These are phyloP conservation scores for Piper longum DNA, from an alignment of 164 flowering plant species.

Conservation along the genomic window DNA sequence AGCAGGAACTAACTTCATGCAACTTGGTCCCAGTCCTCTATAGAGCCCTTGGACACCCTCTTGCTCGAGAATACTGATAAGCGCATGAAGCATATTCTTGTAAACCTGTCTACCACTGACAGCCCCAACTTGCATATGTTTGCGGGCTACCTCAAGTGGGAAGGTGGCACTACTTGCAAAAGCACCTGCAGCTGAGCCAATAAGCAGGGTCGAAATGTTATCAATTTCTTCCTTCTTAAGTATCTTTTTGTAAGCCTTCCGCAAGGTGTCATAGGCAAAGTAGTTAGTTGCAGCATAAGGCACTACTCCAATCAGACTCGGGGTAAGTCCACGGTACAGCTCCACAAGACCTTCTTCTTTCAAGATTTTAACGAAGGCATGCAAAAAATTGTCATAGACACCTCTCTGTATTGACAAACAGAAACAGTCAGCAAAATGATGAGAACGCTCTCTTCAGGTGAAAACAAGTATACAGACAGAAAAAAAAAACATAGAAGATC, in stretches of 20 bases:
- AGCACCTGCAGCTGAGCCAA: slow-evolving; percentile 76
- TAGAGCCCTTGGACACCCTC: slow-evolving; percentile 63
- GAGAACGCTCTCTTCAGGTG: background rate
- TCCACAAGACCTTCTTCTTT: slow-evolving; percentile 72
- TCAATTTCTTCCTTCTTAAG: slow-evolving; percentile 43
- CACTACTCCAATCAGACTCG: slow-evolving; percentile 84
- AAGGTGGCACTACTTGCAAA: slow-evolving; percentile 67
- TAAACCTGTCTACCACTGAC: slow-evolving; percentile 49
- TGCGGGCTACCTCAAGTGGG: slow-evolving; percentile 78
- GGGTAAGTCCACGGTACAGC: slow-evolving; percentile 85
- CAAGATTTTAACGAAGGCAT: slow-evolving; percentile 75
- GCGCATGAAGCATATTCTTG: slow-evolving; percentile 59
- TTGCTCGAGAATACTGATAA: slow-evolving; percentile 33
- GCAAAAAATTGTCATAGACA: slow-evolving; percentile 52
- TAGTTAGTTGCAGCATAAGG: slow-evolving; percentile 95
- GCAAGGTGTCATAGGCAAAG: slow-evolving; percentile 72
- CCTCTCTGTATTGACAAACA: slow-evolving; percentile 40
- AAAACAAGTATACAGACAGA: background rate
- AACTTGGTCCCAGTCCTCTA: slow-evolving; percentile 71
- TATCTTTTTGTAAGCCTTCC: slow-evolving; percentile 41
- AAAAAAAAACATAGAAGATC: background rate
- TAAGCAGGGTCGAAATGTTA: slow-evolving; percentile 51
- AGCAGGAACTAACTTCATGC: slow-evolving; percentile 71
- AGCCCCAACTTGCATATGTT: slow-evolving; percentile 82
- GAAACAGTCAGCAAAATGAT: background rate